Percentiles rank a stretch among this genome's conserved stretches.
Conservation (phyloP, 352 stramenopile species). For the Globisporangium viniferum region DNA sequence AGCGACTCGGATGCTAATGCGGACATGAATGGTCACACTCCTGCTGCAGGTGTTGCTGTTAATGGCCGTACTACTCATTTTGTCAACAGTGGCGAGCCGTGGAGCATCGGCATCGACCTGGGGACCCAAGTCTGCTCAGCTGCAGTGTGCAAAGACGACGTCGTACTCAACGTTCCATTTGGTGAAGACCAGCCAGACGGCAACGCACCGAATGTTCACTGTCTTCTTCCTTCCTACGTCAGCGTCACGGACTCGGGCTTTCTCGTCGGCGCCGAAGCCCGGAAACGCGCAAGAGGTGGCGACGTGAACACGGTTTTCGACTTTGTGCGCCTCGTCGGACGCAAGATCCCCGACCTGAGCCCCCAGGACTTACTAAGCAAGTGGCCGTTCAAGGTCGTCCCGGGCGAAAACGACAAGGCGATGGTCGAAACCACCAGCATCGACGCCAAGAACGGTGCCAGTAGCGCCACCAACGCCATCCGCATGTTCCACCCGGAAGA, state of each 20-base stretch:
- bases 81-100: background rate
- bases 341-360: constrained; percentile 19
- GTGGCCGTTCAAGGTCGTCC: constrained; percentile 35
- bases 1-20: too few relatives aligned
- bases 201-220: background rate
- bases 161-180: background rate
- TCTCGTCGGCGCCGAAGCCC: background rate
- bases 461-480: background rate
- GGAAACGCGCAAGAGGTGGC: constrained; percentile 5
- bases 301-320: constrained; percentile 32
- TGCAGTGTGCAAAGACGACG: background rate
- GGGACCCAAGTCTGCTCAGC: constrained; percentile 9
- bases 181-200: background rate
- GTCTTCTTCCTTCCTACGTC: constrained; percentile 6
- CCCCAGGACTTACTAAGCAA: constrained; percentile 14
- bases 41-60: too few relatives aligned
- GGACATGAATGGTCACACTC: too few relatives aligned
- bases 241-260: constrained; percentile 7
- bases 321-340: constrained; percentile 25
- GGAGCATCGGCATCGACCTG: constrained; percentile 15
- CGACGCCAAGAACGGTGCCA: background rate
- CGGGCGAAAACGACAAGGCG: constrained; percentile 27
- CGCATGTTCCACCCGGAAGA: constrained; percentile 34
- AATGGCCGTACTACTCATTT: too few relatives aligned
- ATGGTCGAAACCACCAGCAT: constrained; percentile 23